Evolutionary conservation across 1,284 basidiomycete species (phyloP).

Genomic region (Phellinidium pouzarii): DNA sequence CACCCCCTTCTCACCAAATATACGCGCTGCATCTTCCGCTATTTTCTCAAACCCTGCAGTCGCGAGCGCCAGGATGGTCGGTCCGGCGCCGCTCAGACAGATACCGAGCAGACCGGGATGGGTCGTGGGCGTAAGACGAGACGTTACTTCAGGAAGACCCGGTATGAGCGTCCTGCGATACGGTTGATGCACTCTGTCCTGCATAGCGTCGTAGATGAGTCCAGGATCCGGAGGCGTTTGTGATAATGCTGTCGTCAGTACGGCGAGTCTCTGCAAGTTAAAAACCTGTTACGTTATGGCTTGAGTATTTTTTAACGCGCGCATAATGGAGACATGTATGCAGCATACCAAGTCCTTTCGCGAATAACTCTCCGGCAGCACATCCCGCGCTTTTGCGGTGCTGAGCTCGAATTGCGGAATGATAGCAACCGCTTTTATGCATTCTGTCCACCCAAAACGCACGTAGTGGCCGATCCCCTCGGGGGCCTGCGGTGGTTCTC

Average conservation of each 20-base stretch:
- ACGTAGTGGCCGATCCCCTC: conserved; percentile 92
- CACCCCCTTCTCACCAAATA: conserved; percentile 69
- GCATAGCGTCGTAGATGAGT: conserved; percentile 99
- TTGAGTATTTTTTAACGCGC: neutral
- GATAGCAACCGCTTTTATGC: conserved; percentile 91
- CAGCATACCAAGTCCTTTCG: conserved; percentile 88
- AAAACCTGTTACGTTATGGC: conserved; percentile 63
- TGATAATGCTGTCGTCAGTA: conserved; percentile 93
- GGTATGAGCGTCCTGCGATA: conserved; percentile 92
- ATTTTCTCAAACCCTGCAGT: conserved; percentile 79
- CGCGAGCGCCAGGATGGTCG: conserved; percentile 96
- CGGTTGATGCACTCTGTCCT: conserved; percentile 96
- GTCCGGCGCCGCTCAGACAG: conserved; percentile 96
- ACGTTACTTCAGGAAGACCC: conserved; percentile 86
- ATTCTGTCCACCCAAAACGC: conserved; percentile 80
- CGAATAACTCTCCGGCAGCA: conserved; percentile 79
- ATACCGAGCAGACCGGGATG: conserved; percentile 96
- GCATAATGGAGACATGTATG: too few species aligned
- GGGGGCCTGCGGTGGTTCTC: conserved; percentile 83
- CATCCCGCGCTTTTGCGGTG: conserved; percentile 90
- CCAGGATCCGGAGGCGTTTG: conserved; percentile 88
- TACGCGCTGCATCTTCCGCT: conserved; percentile 69
- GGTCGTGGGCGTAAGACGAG: conserved; percentile 77
- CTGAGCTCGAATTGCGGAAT: conserved; percentile 95
- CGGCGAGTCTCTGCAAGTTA: conserved; percentile 94